A percentile compares a stretch with the other conserved stretches of the same genome.
phyloP scores from a whole-genome alignment of 192 early-diverging fungal species.

The Lunasporangiospora selenospora region DNA sequence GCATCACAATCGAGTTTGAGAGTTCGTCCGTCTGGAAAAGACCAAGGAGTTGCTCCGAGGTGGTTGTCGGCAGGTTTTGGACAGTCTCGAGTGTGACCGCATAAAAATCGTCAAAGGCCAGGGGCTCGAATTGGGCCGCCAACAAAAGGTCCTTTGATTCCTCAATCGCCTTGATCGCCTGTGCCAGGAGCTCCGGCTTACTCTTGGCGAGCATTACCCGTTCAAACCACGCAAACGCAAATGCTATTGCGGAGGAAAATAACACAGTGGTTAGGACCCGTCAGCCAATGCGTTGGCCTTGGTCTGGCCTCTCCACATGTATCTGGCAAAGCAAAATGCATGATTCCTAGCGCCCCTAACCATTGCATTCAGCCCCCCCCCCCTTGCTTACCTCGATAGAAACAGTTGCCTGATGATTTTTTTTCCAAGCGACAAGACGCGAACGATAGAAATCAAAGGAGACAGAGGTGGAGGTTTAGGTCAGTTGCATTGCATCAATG shows the following conservation, averaged over 20 bases:
- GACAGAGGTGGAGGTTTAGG: no score
- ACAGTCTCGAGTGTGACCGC: slow-evolving; percentile 55
- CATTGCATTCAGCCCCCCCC: not conserved
- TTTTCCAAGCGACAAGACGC: no score
- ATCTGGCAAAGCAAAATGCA: not conserved
- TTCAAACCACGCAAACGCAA: slow-evolving; percentile 72
- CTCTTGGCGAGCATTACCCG: slow-evolving; percentile 44
- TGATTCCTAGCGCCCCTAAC: not conserved
- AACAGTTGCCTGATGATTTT: slow-evolving; percentile 67
- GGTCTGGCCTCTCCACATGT: not conserved
- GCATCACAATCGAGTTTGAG: slow-evolving; percentile 66
- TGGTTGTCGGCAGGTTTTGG: slow-evolving; percentile 21
- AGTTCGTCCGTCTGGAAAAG: slow-evolving; percentile 63
- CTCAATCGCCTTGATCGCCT: slow-evolving; percentile 45
- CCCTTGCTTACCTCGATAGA: slow-evolving; percentile 59
- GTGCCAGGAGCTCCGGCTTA: slow-evolving; percentile 16
- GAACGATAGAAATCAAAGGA: no score
- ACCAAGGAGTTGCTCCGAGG: slow-evolving; percentile 46
- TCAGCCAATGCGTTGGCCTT: no score
- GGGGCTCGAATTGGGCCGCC: slow-evolving; percentile 49
- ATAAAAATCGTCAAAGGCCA: slow-evolving; percentile 65
- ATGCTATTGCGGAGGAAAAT: no score
- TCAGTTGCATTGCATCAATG: no score
- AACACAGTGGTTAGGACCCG: no score
- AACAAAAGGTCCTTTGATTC: slow-evolving; percentile 50